These are phyloP conservation scores for Coccomyxa subellipsoidea DNA, from an alignment of 163 green algal species.

Conservation along the genomic window DNA sequence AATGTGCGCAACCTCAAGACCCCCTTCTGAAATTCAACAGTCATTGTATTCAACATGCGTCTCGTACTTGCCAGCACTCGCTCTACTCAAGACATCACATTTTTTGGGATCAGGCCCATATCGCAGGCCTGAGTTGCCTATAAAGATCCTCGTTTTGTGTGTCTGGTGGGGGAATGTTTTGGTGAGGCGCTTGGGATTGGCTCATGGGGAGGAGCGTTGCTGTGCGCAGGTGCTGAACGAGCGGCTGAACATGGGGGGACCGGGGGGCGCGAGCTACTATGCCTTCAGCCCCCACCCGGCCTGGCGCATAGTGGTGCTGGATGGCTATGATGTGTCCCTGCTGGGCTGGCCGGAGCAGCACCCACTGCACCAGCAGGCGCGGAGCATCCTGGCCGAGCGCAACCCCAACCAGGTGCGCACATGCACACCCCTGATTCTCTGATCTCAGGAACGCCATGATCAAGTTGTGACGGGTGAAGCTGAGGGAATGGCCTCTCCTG, in stretches of 20 bases:
- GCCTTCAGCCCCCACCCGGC: conserved; percentile 40
- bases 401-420: conserved; percentile 63
- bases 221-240: conserved; percentile 15
- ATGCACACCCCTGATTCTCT: conserved; percentile 1
- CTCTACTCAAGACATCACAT: too few relatives aligned
- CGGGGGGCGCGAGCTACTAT: conserved; percentile 48
- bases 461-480: too few relatives aligned
- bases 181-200: background rate
- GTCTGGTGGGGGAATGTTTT: too few relatives aligned
- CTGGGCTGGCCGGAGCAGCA: conserved; percentile 63
- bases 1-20: background rate
- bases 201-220: background rate
- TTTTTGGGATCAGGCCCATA: too few relatives aligned
- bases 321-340: conserved; percentile 72
- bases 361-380: conserved; percentile 52
- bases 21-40: background rate
- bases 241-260: conserved; percentile 13
- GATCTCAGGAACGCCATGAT: too few relatives aligned
- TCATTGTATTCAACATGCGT: too few relatives aligned
- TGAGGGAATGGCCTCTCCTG: too few relatives aligned
- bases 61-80: too few relatives aligned
- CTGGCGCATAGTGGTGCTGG: conserved; percentile 66
- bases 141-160: too few relatives aligned
- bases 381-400: conserved; percentile 39
- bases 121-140: too few relatives aligned